Conservation (phyloP, 148 eudicot genomes). For the Rhododendron mucronatum region DNA sequence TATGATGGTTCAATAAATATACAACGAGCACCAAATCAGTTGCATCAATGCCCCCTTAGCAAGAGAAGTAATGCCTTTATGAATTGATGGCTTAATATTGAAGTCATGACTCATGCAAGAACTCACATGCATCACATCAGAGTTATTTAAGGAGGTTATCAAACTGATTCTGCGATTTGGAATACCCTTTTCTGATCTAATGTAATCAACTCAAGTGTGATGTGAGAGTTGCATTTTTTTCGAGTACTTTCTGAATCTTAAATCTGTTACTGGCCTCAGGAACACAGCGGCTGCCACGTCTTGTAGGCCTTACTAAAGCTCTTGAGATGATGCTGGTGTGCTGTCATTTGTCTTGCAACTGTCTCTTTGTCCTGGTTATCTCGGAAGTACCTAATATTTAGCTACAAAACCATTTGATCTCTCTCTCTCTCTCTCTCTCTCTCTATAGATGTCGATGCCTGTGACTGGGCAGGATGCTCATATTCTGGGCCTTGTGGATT, state of each 20-base stretch:
- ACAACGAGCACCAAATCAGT: background rate
- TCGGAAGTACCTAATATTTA: background rate
- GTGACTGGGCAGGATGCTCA: conserved; percentile 72
- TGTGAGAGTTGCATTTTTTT: background rate
- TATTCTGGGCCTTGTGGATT: conserved; percentile 80
- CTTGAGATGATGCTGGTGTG: conserved; percentile 87
- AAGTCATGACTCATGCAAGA: background rate
- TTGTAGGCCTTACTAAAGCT: conserved; percentile 74
- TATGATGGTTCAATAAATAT: background rate
- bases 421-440: conserved; percentile 3
- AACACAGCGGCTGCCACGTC: conserved; percentile 80
- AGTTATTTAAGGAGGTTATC: background rate
- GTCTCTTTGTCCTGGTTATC: background rate
- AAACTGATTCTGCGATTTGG: background rate
- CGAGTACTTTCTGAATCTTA: background rate
- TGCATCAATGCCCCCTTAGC: background rate
- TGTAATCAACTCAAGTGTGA: background rate
- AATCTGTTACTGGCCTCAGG: conserved; percentile 36
- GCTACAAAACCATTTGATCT: background rate
- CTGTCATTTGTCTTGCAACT: conserved; percentile 8
- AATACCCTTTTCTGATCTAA: background rate
- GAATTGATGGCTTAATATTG: background rate
- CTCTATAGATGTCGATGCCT: conserved; percentile 55
- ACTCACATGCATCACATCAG: background rate
- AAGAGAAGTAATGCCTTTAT: background rate